A percentile compares a stretch with the other conserved stretches of the same genome.
phyloP scores from a whole-genome alignment of 2,329 filamentous ascomycete species.

The Tolypocladium nubicola region DNA sequence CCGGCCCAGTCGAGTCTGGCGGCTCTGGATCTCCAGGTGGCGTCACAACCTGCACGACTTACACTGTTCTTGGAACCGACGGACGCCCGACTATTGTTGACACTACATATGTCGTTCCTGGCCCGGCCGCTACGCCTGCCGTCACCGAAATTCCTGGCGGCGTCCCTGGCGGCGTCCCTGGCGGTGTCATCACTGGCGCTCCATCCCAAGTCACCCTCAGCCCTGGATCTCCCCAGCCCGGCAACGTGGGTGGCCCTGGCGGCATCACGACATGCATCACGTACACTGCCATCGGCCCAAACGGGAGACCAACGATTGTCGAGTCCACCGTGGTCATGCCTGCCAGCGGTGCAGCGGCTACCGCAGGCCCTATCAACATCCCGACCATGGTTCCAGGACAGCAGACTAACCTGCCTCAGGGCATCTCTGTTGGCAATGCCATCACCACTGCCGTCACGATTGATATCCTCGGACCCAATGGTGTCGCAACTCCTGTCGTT shows the following conservation, averaged over 20 bases:
- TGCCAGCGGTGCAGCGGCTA: conserved; percentile 9
- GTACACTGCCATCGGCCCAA: conserved; percentile 15
- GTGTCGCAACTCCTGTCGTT: conserved; percentile 17
- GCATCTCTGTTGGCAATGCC: conserved; percentile 6
- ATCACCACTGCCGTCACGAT: conserved; percentile 20
- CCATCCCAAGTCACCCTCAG: conserved; percentile 10
- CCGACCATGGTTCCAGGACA: conserved; percentile 8
- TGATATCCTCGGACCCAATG: conserved; percentile 19
- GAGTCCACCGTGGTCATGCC: conserved; percentile 19
- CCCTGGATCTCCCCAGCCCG: conserved; percentile 1
- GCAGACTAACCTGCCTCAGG: conserved; percentile 8
- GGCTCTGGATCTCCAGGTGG: neutral
- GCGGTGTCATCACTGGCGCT: conserved; percentile 10
- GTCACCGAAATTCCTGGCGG: conserved; percentile 5
- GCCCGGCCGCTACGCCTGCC: conserved; percentile 6
- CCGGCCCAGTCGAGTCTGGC: conserved; percentile 6
- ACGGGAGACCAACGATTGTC: conserved; percentile 11
- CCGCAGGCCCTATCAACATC: conserved; percentile 6
- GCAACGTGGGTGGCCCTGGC: neutral
- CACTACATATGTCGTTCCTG: conserved; percentile 13
- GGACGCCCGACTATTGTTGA: conserved; percentile 18
- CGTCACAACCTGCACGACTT: conserved; percentile 16
- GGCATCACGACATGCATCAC: conserved; percentile 18
- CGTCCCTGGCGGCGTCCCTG: too few species aligned
- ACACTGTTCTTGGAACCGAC: conserved; percentile 15